These are phyloP conservation scores for Parathielavia appendiculata DNA, from an alignment of 495 filamentous ascomycete species.

Conservation along the genomic window DNA sequence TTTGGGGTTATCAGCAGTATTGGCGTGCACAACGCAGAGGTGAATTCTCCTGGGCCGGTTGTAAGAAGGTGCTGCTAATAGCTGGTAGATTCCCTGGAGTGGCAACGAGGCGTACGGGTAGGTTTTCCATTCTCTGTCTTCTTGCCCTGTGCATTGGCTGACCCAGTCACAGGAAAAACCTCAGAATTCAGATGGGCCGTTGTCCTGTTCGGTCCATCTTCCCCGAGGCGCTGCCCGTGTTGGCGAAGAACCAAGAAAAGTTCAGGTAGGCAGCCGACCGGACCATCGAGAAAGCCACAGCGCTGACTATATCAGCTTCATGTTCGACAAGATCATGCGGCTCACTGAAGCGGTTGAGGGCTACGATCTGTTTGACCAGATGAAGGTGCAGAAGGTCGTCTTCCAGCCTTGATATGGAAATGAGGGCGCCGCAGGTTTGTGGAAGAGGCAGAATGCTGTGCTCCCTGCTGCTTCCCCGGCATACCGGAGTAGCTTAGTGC, in stretches of 20 bases:
- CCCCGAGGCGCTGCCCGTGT: conserved; percentile 64
- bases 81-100: conserved; percentile 69
- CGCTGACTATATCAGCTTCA: conserved; percentile 58
- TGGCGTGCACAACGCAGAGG: conserved; percentile 88
- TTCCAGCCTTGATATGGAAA: conserved; percentile 47
- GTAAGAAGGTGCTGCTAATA: conserved; percentile 17
- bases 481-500: too few relatives aligned
- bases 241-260: conserved; percentile 77
- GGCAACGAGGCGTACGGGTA: conserved; percentile 74
- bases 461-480: too few relatives aligned
- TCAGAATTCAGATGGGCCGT: conserved; percentile 87
- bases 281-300: not conserved
- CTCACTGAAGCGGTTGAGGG: conserved; percentile 77
- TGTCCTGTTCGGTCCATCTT: conserved; percentile 89
- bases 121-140: conserved; percentile 10
- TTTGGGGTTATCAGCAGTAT: conserved; percentile 85
- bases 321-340: conserved; percentile 91
- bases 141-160: not conserved
- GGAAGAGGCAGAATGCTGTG: not conserved
- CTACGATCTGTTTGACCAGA: conserved; percentile 86
- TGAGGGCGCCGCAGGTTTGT: too few relatives aligned
- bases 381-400: conserved; percentile 87
- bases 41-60: conserved; percentile 27
- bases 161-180: conserved; percentile 59
- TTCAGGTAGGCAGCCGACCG: conserved; percentile 56